A percentile compares a stretch with the other conserved stretches of the same genome.
Conservation (phyloP, 306 rosid genomes). For the Cucurbita argyrosperma region DNA sequence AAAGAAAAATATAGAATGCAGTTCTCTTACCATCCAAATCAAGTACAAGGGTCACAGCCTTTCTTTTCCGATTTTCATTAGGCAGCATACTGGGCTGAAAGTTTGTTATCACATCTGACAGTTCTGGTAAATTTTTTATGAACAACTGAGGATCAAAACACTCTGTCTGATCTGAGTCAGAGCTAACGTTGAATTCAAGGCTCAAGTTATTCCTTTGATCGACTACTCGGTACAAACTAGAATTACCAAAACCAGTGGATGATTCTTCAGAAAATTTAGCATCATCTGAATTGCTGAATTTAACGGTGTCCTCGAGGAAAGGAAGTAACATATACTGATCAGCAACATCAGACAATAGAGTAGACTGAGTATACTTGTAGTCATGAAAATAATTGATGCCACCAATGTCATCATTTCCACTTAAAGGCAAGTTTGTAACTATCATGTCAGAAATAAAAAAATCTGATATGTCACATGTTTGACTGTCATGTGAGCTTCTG, state of each 20-base stretch:
- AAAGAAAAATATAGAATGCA: not conserved
- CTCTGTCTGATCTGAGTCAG: conserved; percentile 53
- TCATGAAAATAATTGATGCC: conserved; percentile 38
- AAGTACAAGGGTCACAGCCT: conserved; percentile 67
- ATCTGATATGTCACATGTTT: conserved; percentile 74
- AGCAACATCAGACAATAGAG: conserved; percentile 37
- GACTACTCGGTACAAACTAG: conserved; percentile 56
- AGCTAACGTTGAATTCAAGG: conserved; percentile 42
- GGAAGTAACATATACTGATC: conserved; percentile 73
- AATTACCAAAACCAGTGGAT: conserved; percentile 30
- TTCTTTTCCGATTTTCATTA: conserved; percentile 40
- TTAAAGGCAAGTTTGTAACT: conserved; percentile 57
- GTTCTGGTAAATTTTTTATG: conserved; percentile 73
- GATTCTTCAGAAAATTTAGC: conserved; percentile 37
- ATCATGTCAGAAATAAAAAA: conserved; percentile 93
- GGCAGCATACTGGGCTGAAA: conserved; percentile 39
- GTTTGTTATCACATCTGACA: conserved; percentile 57
- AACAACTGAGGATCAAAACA: conserved; percentile 81
- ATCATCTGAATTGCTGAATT: conserved; percentile 26
- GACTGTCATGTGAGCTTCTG: conserved; percentile 36
- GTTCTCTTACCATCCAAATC: conserved; percentile 88
- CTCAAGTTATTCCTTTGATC: conserved; percentile 53
- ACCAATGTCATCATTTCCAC: conserved; percentile 30
- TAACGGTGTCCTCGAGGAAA: conserved; percentile 59
- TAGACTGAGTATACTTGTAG: conserved; percentile 41